These are phyloP conservation scores for Cyberlindnera mississippiensis DNA, from an alignment of 805 yeast species.

Conservation along the genomic window DNA sequence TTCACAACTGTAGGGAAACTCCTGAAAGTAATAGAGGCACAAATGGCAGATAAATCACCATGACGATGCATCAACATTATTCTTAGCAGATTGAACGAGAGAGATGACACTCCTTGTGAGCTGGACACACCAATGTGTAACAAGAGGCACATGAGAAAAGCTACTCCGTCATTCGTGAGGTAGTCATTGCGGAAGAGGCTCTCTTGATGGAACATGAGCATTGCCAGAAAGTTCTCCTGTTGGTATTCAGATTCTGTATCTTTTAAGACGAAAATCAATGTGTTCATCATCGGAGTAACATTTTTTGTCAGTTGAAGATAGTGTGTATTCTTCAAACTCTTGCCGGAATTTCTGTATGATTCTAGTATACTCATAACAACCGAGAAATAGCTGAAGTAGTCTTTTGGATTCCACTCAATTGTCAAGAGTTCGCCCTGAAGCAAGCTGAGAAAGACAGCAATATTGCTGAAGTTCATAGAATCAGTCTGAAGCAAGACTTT, in stretches of 20 bases:
- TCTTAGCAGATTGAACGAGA: conserved; percentile 31
- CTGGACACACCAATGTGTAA: conserved; percentile 16
- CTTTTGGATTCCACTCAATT: conserved; percentile 26
- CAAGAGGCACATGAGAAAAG: conserved; percentile 31
- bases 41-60: conserved; percentile 26
- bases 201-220: conserved; percentile 31
- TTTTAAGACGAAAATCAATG: conserved; percentile 19
- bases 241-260: conserved; percentile 19
- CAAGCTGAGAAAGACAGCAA: conserved; percentile 20
- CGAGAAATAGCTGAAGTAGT: conserved; percentile 26
- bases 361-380: conserved; percentile 22
- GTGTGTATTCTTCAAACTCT: conserved; percentile 14
- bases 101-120: conserved; percentile 10
- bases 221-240: conserved; percentile 29
- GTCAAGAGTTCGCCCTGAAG: conserved; percentile 21
- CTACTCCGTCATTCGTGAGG: conserved; percentile 32
- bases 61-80: conserved; percentile 32
- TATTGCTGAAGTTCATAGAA: conserved; percentile 19
- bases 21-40: conserved; percentile 26
- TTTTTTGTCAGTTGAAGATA: conserved; percentile 18
- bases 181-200: conserved; percentile 28
- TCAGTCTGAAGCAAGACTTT: conserved; percentile 16
- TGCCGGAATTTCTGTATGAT: conserved; percentile 19
- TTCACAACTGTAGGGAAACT: conserved; percentile 17
- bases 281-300: conserved; percentile 16